phyloP scores from a whole-genome alignment of 1,284 basidiomycete species.

The Golubevia sp. region DNA sequence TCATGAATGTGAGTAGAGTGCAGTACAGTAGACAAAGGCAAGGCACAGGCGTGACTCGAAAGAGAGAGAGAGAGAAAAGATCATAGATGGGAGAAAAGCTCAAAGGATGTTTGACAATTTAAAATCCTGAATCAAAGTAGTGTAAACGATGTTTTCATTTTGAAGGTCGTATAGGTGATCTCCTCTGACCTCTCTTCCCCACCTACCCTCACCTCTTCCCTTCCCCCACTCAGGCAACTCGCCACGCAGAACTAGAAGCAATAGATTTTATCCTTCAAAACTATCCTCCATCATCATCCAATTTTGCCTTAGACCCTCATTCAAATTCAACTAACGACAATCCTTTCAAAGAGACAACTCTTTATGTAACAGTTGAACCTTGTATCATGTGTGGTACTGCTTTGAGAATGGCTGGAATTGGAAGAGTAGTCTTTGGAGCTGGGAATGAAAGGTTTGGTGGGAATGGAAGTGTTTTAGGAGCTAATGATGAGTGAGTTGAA shows the following conservation, averaged over 20 bases:
- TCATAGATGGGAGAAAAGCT: too few species aligned
- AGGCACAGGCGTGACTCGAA: not conserved
- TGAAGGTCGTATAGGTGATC: too few species aligned
- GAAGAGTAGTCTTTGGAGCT: conserved; percentile 88
- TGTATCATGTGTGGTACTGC: conserved; percentile 99
- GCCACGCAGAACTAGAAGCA: conserved; percentile 96
- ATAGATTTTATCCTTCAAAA: conserved; percentile 79
- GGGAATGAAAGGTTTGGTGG: conserved; percentile 97
- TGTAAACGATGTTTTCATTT: too few species aligned
- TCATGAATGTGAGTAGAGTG: conserved; percentile 65
- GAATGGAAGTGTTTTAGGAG: conserved; percentile 89
- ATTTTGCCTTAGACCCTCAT: conserved; percentile 44
- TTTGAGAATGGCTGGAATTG: conserved; percentile 88
- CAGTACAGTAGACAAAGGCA: not conserved
- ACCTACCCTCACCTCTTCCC: not conserved
- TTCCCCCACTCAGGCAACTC: conserved; percentile 74
- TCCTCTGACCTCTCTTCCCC: too few species aligned
- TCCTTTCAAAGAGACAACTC: conserved; percentile 75
- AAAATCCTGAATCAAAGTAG: too few species aligned
- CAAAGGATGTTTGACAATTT: too few species aligned
- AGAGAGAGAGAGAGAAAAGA: not conserved
- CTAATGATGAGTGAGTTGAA: conserved; percentile 73
- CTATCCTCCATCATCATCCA: conserved; percentile 61
- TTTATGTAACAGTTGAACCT: conserved; percentile 98
- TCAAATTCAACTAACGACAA: conserved; percentile 33